Evolutionary conservation across 345 rosid genomes (phyloP), one percentile per base, ranked within the genome.

Genomic region (Brassica carinata): DNA sequence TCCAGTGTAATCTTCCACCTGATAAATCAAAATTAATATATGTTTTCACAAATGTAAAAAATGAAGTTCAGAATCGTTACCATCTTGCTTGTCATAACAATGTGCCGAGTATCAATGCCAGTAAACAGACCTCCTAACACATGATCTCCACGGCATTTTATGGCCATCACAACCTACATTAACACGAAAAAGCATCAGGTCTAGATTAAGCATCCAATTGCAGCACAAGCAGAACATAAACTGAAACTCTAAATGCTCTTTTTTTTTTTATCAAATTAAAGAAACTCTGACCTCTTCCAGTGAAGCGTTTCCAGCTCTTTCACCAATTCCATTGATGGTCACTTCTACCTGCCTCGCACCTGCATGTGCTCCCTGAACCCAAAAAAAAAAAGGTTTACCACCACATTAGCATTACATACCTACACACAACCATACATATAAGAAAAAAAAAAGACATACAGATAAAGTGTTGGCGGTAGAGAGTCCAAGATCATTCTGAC

Each of bases 401-500:
- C 40, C 26, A 78, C 34, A 73, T 71, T 55, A 83, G 82, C 45
- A 4, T 73, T 61, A 67, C 70, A 77, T 18, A 26, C 5, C 71
- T 61, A 18, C 26, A 66, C 33, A 40, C 11, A 4, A 8, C 55
- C 55, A 7, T 38, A 67, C 33, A 40, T 2, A 64, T 23, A 27
- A n/a, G 19, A 8, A 58, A 38, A 15, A 45, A 7, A 63, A 45
- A 10, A 38, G 75, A 68, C 29, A 80, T 88, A 96, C 99, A 68
- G 94, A 89, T 84, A 96, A 78, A 53, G 97, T 88, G 83, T 96
- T 96, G 85, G 99, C 98, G 26, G 99, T 90, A 67, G 99, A 88
- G 86, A 93, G 99, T 71, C 99, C 99, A 86, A 96, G 99, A 93
- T 93, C 99, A 82, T 96, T 91, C 82, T 96, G 99, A 75, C 99